phyloP scores from a whole-genome alignment of 139 green algal genomes.

The Chlorella sp. region DNA sequence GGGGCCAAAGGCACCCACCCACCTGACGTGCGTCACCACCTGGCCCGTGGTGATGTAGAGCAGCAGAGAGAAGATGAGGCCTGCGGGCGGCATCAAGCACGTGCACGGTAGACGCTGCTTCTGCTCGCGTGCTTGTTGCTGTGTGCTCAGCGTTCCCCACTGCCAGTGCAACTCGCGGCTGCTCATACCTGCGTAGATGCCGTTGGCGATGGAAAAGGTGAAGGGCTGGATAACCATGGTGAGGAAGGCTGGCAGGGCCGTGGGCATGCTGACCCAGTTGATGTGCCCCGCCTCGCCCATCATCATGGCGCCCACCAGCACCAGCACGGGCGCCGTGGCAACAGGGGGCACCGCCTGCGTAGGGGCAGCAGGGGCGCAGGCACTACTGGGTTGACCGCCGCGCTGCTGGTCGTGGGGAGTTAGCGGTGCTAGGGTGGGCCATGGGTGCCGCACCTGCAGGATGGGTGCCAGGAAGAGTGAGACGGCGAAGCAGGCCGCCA shows the following conservation, averaged over 20 bases:
- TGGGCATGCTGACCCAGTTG: slow-evolving; percentile 36
- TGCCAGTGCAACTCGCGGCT: too few species aligned
- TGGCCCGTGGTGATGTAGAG: background rate
- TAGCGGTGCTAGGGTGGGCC: too few species aligned
- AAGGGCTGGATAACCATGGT: slow-evolving; percentile 47
- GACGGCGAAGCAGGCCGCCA: slow-evolving; percentile 30
- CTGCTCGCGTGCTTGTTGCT: too few species aligned
- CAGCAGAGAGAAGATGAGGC: background rate
- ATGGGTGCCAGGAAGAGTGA: slow-evolving; percentile 38
- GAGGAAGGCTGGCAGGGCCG: slow-evolving; percentile 41
- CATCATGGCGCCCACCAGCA: slow-evolving; percentile 50
- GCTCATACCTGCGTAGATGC: slow-evolving; percentile 20
- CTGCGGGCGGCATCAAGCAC: too few species aligned
- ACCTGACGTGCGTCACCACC: background rate
- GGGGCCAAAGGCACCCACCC: too few species aligned
- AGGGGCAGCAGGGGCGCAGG: too few species aligned
- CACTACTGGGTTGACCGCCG: too few species aligned
- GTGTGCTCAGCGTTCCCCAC: too few species aligned
- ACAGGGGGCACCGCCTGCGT: slow-evolving; percentile 29
- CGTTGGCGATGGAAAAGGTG: slow-evolving; percentile 49
- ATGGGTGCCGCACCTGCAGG: too few species aligned
- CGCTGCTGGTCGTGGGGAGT: too few species aligned
- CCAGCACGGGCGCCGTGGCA: slow-evolving; percentile 35
- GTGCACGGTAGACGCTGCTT: too few species aligned
- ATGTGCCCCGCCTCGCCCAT: slow-evolving; percentile 41